A percentile compares a stretch with the other conserved stretches of the same genome.
Conservation (phyloP, 139 green algal genomes). For the Ettlia oleoabundans region DNA sequence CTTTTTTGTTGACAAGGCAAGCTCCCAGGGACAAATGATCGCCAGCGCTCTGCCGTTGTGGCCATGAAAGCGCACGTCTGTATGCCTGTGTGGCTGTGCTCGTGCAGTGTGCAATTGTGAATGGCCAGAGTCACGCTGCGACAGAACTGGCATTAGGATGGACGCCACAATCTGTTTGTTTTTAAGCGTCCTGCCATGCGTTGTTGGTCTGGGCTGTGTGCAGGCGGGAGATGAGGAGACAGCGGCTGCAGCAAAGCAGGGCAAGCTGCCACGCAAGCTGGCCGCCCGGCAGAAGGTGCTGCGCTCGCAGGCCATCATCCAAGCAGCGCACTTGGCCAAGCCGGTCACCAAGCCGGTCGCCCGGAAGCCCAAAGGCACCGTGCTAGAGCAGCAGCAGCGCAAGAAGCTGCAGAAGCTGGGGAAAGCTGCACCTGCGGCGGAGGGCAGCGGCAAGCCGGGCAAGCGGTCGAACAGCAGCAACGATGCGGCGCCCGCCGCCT, state of each 20-base stretch:
- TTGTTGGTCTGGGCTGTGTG: too few species aligned
- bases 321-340: conserved; percentile 19
- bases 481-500: not conserved
- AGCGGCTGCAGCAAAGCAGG: not conserved
- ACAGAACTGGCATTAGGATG: too few species aligned
- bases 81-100: not conserved
- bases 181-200: too few species aligned
- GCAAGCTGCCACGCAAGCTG: conserved; percentile 28
- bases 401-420: conserved; percentile 4
- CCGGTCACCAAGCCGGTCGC: not conserved
- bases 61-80: too few species aligned
- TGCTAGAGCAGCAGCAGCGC: conserved; percentile 3
- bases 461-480: not conserved
- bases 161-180: too few species aligned
- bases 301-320: conserved; percentile 41
- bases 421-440: not conserved
- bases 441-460: not conserved
- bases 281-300: conserved; percentile 26
- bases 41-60: too few species aligned
- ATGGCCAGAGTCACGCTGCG: too few species aligned
- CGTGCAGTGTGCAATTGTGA: too few species aligned
- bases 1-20: conserved; percentile 82
- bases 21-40: too few species aligned
- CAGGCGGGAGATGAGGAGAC: conserved; percentile 22
- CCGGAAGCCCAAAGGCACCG: conserved; percentile 26